Percentiles rank a stretch among this genome's conserved stretches.
phyloP scores from a whole-genome alignment of 2,329 filamentous ascomycete genomes.

The Dryadomyces sulphureus region DNA sequence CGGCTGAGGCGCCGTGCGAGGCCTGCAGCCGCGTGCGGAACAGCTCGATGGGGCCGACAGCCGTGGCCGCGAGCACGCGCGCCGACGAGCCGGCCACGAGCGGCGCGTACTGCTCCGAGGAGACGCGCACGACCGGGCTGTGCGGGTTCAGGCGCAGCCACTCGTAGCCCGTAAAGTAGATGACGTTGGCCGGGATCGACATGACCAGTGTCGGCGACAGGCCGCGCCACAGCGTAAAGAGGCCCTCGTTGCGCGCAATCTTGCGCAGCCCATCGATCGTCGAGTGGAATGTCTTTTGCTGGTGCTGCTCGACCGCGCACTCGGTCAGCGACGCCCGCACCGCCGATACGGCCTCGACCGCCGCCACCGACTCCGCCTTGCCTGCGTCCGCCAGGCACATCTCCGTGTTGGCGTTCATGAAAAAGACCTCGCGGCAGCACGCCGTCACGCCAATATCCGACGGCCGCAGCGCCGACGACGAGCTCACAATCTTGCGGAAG shows the following conservation, averaged over 20 bases:
- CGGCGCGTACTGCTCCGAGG: constrained; percentile 60
- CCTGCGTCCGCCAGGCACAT: constrained; percentile 58
- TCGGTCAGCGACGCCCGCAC: constrained; percentile 27
- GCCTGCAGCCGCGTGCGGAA: constrained; percentile 88
- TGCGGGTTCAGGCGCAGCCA: constrained; percentile 64
- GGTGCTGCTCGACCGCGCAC: constrained; percentile 79
- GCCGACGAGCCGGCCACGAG: constrained; percentile 68
- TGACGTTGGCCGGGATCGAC: constrained; percentile 90
- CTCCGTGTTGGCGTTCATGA: constrained; percentile 72
- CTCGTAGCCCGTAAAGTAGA: constrained; percentile 97
- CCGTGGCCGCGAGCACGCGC: constrained; percentile 64
- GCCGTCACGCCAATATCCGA: constrained; percentile 79
- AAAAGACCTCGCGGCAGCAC: constrained; percentile 95
- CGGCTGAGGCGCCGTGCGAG: constrained; percentile 39
- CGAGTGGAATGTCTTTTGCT: constrained; percentile 71
- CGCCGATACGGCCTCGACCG: constrained; percentile 28
- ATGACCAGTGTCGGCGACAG: constrained; percentile 89
- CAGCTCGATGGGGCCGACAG: constrained; percentile 84
- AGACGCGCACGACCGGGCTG: constrained; percentile 53
- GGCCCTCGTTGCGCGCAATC: constrained; percentile 85
- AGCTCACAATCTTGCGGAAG: constrained; percentile 39
- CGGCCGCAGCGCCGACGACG: constrained; percentile 52
- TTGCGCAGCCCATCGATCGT: constrained; percentile 87
- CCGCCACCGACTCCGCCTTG: constrained; percentile 33
- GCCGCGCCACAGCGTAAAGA: constrained; percentile 78